These are phyloP conservation scores for Pythium chondricola DNA, from an alignment of 352 stramenopile genomes.

Conservation along the genomic window DNA sequence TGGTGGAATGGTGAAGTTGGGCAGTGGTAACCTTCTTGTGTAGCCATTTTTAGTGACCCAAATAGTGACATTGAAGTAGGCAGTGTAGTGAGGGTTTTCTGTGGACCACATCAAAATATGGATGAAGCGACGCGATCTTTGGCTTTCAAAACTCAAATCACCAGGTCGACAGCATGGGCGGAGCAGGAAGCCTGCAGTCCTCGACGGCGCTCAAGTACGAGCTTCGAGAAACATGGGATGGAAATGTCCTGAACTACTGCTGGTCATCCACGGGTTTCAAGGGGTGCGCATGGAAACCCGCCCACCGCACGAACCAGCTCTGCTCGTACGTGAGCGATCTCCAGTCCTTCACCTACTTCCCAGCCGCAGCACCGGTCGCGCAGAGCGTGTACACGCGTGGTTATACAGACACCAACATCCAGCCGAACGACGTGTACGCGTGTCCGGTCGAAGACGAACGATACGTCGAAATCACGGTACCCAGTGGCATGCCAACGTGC, in stretches of 20 bases:
- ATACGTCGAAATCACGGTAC: background rate
- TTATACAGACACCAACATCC: background rate
- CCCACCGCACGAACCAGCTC: background rate
- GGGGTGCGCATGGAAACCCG: background rate
- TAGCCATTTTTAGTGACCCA: background rate
- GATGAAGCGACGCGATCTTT: no score
- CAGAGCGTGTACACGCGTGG: background rate
- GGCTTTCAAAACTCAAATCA: background rate
- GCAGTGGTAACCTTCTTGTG: background rate
- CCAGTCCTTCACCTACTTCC: background rate
- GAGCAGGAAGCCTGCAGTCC: background rate
- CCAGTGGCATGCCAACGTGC: background rate
- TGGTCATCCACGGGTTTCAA: background rate
- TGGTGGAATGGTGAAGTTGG: background rate
- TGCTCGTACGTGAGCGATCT: background rate
- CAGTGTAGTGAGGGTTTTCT: no score
- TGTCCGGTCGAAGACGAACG: background rate
- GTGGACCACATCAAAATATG: no score
- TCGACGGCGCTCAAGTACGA: background rate
- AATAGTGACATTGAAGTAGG: background rate
- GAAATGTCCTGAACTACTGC: background rate
- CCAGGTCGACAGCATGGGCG: background rate
- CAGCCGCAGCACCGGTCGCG: background rate
- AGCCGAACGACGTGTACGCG: background rate
- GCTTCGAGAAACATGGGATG: background rate